Conservation (phyloP, 441 rosid genomes). For the Cnidoscolus chayamansa region DNA sequence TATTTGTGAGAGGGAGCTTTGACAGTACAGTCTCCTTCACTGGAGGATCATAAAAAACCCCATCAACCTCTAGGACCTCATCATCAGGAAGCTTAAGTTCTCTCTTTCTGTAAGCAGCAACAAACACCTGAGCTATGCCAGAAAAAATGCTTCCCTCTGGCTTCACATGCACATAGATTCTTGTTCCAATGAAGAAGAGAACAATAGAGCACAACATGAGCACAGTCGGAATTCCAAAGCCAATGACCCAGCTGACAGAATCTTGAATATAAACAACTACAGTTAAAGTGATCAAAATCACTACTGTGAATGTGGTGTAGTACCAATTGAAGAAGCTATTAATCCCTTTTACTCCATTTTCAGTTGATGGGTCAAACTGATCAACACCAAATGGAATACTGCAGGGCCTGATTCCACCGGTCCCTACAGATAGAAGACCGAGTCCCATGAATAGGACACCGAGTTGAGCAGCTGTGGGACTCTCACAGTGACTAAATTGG, state of each 20-base stretch:
- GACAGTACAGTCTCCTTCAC: constrained; percentile 21
- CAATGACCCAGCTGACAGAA: constrained; percentile 68
- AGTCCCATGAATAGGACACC: constrained; percentile 46
- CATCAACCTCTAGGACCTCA: constrained; percentile 11
- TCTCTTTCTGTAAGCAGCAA: constrained; percentile 54
- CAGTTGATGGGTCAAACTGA: constrained; percentile 68
- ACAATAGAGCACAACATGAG: constrained; percentile 50
- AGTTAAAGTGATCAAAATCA: constrained; percentile 53
- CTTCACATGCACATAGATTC: constrained; percentile 48
- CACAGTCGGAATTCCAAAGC: constrained; percentile 62
- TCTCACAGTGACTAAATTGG: constrained; percentile 31
- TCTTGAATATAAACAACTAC: constrained; percentile 69
- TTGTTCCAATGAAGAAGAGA: constrained; percentile 53
- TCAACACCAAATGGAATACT: constrained; percentile 82
- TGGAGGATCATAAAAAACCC: constrained; percentile 52
- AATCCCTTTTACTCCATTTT: constrained; percentile 64
- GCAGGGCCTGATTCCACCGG: constrained; percentile 79
- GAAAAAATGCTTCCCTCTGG: constrained; percentile 65
- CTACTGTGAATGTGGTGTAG: constrained; percentile 58
- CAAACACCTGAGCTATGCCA: constrained; percentile 48
- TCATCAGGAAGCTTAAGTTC: constrained; percentile 30
- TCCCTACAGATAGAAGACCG: constrained; percentile 51
- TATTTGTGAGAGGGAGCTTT: constrained; percentile 51
- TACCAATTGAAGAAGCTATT: constrained; percentile 82
- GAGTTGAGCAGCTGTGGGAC: constrained; percentile 37